Base-by-base conservation (phyloP, 2,329 filamentous ascomycete species). In the Aureobasidium sp. region DNA sequence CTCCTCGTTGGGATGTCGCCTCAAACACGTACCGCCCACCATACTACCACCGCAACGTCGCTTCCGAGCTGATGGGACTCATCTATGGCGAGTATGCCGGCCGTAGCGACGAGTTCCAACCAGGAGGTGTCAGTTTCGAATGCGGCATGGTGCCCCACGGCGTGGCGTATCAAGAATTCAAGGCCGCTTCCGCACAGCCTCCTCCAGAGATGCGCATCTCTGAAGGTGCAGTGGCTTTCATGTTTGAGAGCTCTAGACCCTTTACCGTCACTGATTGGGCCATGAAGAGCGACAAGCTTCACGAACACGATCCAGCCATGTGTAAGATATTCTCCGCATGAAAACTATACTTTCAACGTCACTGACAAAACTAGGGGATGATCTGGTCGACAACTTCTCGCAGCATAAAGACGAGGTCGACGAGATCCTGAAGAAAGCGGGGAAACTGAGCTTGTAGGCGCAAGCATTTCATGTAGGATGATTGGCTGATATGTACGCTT, bases 151-250 rank as follows among this genome's bases (percentile, higher is more conserved):
- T 71, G 25, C 73, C 73, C 8, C 73, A 75, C 59, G 73, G 73
- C 36, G 72, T 72, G 5, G 77, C 77, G 53, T 74, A 74, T 62
- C 75, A 78, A 51, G 76, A 74, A 12, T 79, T 79, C 66, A 75
- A 78, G 58, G 71, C 82, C 22, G 76, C 80, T 17, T 77, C 77
- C 47, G 80, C 77, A 2, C 71, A 81, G 59, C 73, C 83, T 55
- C 73, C 74, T 70, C 82, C 74, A 62, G 77, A 78, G 64, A 78
- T 77, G 74, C 71, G 72, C 51, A 72, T 76, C 9, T 76, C 78
- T 47, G 73, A 76, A 61, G 76, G 75, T 51, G 70, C 73, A 36
- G 75, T 77, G 3, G 72, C 78, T 57, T 76, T 72, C 66, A 78
- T 79, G 15, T 67, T 80, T 14, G 74, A 75, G 56, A 69, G 70